Base-by-base conservation (phyloP, 164 flowering plant genomes). In the Magnolia kwangsiensis region DNA sequence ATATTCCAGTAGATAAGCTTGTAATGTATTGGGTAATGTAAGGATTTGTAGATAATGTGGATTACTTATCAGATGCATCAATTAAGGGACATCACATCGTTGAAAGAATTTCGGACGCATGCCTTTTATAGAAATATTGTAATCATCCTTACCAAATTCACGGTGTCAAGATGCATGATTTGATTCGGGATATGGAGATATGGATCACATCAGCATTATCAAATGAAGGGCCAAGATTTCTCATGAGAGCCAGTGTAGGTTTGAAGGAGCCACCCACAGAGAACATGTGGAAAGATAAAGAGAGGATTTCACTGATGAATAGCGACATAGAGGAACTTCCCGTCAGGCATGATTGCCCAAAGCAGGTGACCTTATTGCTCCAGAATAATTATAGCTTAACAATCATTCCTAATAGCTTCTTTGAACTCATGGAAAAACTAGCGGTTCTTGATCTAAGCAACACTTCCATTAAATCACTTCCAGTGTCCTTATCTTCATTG, bases 101-200 rank as follows among this genome's bases (percentile, higher is more conserved):
- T 45, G 51, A 20, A 20, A 74, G 16, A 11, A 31, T 74, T 11
- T 49, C n/a, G 49, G 76, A 63, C n/a, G 69, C 76, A 19, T 65
- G 76, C 18, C 29, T 74, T 20, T 45, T 74, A 55, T 70, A 74
- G 67, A 27, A 21, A 45, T 16, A 69, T 2, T 71, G 16, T 21
- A 51, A 50, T 37, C 45, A 37, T 7, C 45, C 0, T 37, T 37
- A 37, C 45, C 4, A 5, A 37, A 58, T 50, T 20, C 1, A 51
- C n/a, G 6, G 10, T 24, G 66, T 72, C 21, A 72, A 55, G 37
- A 55, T 58, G 74, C 74, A 72, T 18, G 74, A 72, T 45, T 18
- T 72, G 49, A 27, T 72, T 7, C 74, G 65, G 4, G 74, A 72
- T 7, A 27, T 72, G 50, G 74, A 66, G 0, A 20, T 72, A 11